Percentiles rank a stretch among this genome's conserved stretches.
phyloP scores from a whole-genome alignment of 1,284 basidiomycete species.

The Cryptococcus sp. region DNA sequence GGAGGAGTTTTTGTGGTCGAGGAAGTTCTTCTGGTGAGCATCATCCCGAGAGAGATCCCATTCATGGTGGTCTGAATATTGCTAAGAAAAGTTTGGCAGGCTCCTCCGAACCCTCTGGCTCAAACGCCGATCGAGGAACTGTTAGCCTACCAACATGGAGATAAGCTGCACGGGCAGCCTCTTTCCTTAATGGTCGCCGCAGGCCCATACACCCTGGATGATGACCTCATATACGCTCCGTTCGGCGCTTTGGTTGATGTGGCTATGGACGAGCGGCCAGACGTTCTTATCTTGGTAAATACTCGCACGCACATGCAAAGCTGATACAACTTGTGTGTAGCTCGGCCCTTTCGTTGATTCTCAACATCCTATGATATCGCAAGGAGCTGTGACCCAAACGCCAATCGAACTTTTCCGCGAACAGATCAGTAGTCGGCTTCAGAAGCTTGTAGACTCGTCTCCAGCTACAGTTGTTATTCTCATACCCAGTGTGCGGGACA shows the following conservation, averaged over 20 bases:
- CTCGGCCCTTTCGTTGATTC: conserved; percentile 87
- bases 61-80: not conserved
- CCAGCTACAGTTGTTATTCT: conserved; percentile 72
- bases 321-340: conserved; percentile 53
- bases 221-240: conserved; percentile 72
- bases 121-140: conserved; percentile 42
- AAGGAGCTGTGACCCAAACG: conserved; percentile 67
- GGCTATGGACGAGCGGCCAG: conserved; percentile 65
- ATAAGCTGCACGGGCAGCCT: conserved; percentile 53
- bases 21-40: conserved; percentile 73
- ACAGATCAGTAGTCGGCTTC: conserved; percentile 65
- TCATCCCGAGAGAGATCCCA: not conserved
- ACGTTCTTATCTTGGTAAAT: conserved; percentile 75
- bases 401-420: conserved; percentile 71
- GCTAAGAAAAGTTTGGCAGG: conserved; percentile 32
- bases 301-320: not conserved
- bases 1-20: conserved; percentile 81
- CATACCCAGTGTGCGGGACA: conserved; percentile 78
- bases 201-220: conserved; percentile 79
- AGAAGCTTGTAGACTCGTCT: conserved; percentile 62
- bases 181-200: conserved; percentile 70
- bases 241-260: conserved; percentile 65
- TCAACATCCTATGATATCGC: conserved; percentile 69
- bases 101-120: conserved; percentile 51
- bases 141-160: conserved; percentile 44